Evolutionary conservation across 2,329 filamentous ascomycete genomes (phyloP), one percentile per base, ranked within the genome.

Genomic region (Fusarium miscanthi): DNA sequence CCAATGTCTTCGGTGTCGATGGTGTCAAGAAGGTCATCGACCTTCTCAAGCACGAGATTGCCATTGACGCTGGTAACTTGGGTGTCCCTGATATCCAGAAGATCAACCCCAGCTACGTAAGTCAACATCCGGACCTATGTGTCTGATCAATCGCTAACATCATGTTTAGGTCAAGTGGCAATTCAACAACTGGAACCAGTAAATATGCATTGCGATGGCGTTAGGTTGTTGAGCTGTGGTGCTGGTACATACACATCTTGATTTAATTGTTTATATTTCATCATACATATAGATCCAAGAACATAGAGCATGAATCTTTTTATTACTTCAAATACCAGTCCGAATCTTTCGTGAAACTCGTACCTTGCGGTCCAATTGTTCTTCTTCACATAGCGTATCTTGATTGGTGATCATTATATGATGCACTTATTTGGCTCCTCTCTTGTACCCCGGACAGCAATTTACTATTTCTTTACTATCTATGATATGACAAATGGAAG

Each of bases 11-110:
- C 67, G 87, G 87, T 10, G 77, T 81, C 51, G 82, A 83, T 12
- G 87, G 87, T 48, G 84, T 89, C 5, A 78, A 82, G 74, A 83
- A 82, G 78, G 83, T 78, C 35, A 79, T 83, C 49, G 46, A 78
- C 13, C 81, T 89, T 16, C 78, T 89, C 72, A 87, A 86, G 81
- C 80, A 83, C 62, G 87, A 88, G 81, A 79, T 89, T 59, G 77
- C 80, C 38, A 80, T 83, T 59, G 84, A 85, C 64, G 82, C 82
- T 17, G 82, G 80, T 16, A 85, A 85, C 78, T 73, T 85, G n/a
- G 83, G 83, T 57, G 80, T 84, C 9, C 70, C 76, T 11, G 78
- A 83, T 64, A 66, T 85, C 54, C 77, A 81, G 59, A 76, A 81
- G 69, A 80, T 84, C 27, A 67, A 72, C 65, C 43, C 76, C 52